Conservation (phyloP, 2,329 filamentous ascomycete genomes). For the Penicillium vulpinum region DNA sequence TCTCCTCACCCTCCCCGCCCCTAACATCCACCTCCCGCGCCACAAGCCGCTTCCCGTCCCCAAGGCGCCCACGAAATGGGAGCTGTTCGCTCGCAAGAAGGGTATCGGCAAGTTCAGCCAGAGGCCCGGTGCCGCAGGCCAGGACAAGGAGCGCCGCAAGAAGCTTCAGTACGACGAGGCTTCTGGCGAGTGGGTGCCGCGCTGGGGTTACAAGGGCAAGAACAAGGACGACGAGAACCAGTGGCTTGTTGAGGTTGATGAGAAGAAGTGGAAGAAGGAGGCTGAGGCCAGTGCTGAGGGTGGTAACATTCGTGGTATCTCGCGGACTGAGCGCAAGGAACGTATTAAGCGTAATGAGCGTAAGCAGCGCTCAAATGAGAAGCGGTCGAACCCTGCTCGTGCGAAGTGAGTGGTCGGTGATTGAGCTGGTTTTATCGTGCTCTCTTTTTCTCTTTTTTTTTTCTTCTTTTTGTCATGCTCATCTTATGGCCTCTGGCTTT, state of each 20-base stretch:
- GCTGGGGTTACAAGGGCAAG: constrained; percentile 91
- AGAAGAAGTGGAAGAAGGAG: constrained; percentile 70
- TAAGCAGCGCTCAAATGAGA: constrained; percentile 66
- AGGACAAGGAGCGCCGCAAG: constrained; percentile 63
- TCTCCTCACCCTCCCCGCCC: constrained; percentile 72
- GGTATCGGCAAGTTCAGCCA: constrained; percentile 84
- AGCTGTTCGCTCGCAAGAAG: constrained; percentile 94
- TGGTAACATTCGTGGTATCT: constrained; percentile 65
- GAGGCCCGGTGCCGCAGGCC: constrained; percentile 53
- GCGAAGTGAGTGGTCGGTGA: constrained; percentile 28
- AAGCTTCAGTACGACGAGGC: constrained; percentile 81
- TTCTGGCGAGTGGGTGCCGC: constrained; percentile 83
- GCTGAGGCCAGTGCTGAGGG: constrained; percentile 55
- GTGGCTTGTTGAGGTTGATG: constrained; percentile 91
- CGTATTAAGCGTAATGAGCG: constrained; percentile 64
- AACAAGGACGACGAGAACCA: constrained; percentile 81
- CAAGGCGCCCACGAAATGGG: constrained; percentile 89
- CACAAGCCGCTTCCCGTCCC: constrained; percentile 86
- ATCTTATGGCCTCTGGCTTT: constrained; percentile 11
- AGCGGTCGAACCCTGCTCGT: constrained; percentile 41
- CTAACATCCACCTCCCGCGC: constrained; percentile 72
- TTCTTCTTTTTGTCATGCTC: neutral
- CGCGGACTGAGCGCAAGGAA: constrained; percentile 67
- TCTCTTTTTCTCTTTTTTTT: constrained; percentile 2
- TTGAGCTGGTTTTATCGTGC: neutral